phyloP scores from a whole-genome alignment of 352 stramenopile species.

The Phytopythium sindhum region DNA sequence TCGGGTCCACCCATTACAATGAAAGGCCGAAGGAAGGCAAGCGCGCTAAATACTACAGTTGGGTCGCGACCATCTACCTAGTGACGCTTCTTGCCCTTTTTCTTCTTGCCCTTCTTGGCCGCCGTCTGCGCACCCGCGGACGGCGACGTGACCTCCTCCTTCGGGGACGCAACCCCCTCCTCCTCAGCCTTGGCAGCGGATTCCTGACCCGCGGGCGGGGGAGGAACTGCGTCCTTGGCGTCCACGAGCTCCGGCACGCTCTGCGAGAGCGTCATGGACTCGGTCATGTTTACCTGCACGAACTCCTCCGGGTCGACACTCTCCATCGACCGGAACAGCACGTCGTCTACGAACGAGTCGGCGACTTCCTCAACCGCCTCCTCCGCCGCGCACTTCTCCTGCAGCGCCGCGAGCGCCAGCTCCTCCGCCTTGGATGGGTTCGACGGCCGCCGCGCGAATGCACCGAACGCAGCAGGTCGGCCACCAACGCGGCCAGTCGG shows the following conservation, averaged over 20 bases:
- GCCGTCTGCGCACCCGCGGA: conserved; percentile 16
- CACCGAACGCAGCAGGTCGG: conserved; percentile 5
- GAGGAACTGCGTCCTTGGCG: conserved; percentile 15
- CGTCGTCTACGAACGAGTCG: conserved; percentile 35
- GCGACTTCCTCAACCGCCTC: conserved; percentile 35
- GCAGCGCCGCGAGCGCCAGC: conserved; percentile 16
- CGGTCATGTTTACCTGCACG: conserved; percentile 63
- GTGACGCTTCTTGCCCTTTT: conserved; percentile 50
- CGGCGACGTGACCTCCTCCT: conserved; percentile 17
- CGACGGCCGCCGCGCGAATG: conserved; percentile 2
- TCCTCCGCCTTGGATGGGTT: conserved; percentile 17
- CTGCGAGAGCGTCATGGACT: conserved; percentile 30
- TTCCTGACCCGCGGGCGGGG: conserved; percentile 9
- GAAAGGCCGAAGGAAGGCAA: background rate
- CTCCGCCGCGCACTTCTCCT: conserved; percentile 25
- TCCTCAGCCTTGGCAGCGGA: conserved; percentile 15
- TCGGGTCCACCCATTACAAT: background rate
- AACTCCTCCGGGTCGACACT: conserved; percentile 62
- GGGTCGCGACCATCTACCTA: conserved; percentile 9
- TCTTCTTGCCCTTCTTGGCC: conserved; percentile 62
- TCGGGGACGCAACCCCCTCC: conserved; percentile 21
- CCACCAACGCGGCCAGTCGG: conserved; percentile 4
- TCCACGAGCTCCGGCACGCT: conserved; percentile 26
- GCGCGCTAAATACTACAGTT: conserved; percentile 12
- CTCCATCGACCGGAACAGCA: conserved; percentile 43